Conservation (phyloP, 2,329 filamentous ascomycete species). For the Samsoniella hepiali region DNA sequence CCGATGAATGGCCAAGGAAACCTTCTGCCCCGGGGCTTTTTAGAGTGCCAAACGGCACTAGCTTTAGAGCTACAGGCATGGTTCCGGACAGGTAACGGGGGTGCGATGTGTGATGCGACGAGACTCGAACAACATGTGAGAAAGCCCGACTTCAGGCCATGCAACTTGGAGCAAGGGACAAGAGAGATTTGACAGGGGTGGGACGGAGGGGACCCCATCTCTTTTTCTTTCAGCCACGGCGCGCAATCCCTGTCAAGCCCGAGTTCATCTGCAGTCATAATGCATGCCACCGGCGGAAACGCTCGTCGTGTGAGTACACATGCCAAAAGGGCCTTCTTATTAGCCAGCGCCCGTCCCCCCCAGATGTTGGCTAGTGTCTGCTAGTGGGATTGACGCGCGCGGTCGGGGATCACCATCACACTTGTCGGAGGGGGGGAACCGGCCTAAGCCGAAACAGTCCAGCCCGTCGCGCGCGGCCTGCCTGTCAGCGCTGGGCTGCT, state of each 20-base stretch:
- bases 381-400: constrained; percentile 10
- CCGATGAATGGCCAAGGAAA: neutral
- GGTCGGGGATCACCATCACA: constrained; percentile 5
- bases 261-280: neutral
- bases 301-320: neutral
- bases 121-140: neutral
- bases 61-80: neutral
- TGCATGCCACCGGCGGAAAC: neutral
- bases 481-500: neutral
- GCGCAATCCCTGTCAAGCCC: neutral
- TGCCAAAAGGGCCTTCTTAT: neutral
- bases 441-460: constrained; percentile 10
- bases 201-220: neutral
- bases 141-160: neutral
- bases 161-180: neutral
- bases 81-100: neutral
- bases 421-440: neutral
- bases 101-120: neutral
- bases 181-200: constrained; percentile 4
- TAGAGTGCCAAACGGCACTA: neutral
- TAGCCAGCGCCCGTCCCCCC: too few species aligned
- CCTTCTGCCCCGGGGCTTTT: neutral
- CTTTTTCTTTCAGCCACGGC: neutral
- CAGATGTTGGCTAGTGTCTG: neutral
- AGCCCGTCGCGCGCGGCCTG: constrained; percentile 11